These are phyloP conservation scores for Spathaspora sp. DNA, from an alignment of 1,139 yeast genomes.

Conservation along the genomic window DNA sequence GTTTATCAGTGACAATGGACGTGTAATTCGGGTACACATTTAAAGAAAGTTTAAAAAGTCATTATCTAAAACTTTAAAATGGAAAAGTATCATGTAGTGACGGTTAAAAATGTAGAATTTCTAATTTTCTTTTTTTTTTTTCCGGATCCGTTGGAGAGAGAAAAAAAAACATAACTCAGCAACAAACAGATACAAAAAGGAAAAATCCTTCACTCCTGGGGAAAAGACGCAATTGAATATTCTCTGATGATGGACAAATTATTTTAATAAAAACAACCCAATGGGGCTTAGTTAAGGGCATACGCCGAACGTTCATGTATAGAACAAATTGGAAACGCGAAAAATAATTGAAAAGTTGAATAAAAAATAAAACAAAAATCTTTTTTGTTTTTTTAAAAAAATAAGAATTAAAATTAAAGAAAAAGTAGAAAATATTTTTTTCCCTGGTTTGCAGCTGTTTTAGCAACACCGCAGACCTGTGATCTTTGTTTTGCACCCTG, in stretches of 20 bases:
- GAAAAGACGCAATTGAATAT: too few relatives aligned
- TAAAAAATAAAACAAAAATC: not conserved
- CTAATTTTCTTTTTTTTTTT: not conserved
- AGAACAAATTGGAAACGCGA: not conserved
- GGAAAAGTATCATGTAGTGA: not conserved
- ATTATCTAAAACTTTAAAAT: not conserved
- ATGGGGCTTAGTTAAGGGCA: not conserved
- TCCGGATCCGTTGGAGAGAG: not conserved
- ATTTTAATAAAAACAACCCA: not conserved
- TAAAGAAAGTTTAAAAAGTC: not conserved
- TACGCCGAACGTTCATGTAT: not conserved
- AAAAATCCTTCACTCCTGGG: too few relatives aligned
- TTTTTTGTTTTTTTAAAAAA: too few relatives aligned
- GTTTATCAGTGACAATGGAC: not conserved
- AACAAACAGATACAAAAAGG: too few relatives aligned
- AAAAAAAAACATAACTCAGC: too few relatives aligned
- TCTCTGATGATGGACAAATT: not conserved
- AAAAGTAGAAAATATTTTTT: not conserved
- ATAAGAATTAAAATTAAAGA: not conserved
- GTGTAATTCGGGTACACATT: not conserved
- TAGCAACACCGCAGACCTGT: not conserved
- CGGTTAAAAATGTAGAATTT: not conserved
- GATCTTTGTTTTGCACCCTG: slow-evolving; percentile 1
- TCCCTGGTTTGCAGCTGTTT: not conserved
- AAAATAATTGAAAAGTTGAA: not conserved